phyloP scores from a whole-genome alignment of 2,329 filamentous ascomycete species.

The Hymenoscyphus fructigenus region DNA sequence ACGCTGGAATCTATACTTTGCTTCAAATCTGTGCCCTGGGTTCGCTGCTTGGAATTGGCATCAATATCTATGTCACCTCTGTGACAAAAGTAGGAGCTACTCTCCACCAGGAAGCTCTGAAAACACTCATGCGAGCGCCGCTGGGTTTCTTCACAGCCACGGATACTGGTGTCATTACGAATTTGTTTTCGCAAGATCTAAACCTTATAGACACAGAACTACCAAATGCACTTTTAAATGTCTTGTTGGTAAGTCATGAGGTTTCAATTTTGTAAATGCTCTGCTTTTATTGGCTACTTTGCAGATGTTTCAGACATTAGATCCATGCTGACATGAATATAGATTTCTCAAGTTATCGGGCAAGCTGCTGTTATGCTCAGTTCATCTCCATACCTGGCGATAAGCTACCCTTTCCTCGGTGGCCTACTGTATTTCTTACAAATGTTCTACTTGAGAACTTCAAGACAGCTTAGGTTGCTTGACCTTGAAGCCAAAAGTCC shows the following conservation, averaged over 20 bases:
- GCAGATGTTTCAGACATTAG: background rate
- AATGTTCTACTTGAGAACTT: conserved; percentile 47
- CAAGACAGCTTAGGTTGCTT: conserved; percentile 46
- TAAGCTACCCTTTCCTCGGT: conserved; percentile 43
- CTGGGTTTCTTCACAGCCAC: conserved; percentile 46
- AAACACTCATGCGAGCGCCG: conserved; percentile 46
- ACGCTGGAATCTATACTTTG: conserved; percentile 16
- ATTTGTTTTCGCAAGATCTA: conserved; percentile 24
- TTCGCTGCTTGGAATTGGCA: conserved; percentile 5
- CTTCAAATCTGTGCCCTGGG: conserved; percentile 5
- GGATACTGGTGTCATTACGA: conserved; percentile 39
- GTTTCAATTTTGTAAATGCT: too few relatives aligned
- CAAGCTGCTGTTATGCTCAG: conserved; percentile 24
- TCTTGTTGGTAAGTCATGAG: conserved; percentile 11
- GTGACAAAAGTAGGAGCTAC: conserved; percentile 4
- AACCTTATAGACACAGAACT: conserved; percentile 28
- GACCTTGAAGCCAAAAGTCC: conserved; percentile 45
- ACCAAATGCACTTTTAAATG: conserved; percentile 30
- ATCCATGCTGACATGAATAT: conserved; percentile 29
- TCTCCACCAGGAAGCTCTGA: conserved; percentile 31
- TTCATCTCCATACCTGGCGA: conserved; percentile 40
- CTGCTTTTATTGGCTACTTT: background rate
- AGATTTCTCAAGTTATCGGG: conserved; percentile 33
- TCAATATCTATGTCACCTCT: conserved; percentile 36
- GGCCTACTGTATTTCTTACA: conserved; percentile 34